phyloP scores from a whole-genome alignment of 805 yeast genomes.

The Hanseniaspora mollemarum region DNA sequence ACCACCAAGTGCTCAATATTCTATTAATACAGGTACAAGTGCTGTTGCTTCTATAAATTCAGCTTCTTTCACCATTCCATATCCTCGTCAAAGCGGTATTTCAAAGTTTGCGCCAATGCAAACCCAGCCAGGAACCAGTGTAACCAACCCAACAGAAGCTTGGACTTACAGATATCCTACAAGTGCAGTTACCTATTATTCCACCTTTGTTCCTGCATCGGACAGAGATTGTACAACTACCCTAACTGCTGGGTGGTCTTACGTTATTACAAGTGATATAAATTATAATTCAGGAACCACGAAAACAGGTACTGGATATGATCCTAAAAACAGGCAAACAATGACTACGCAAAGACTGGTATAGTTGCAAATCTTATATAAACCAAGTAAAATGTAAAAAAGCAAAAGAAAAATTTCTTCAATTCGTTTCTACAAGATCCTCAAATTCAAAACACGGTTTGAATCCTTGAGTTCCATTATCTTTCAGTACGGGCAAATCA shows the following conservation, averaged over 20 bases:
- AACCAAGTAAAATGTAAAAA: not conserved
- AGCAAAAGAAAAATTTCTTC: not conserved
- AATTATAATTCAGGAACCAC: slow-evolving; percentile 65
- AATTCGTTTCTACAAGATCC: not conserved
- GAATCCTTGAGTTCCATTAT: not conserved
- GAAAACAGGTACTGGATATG: slow-evolving; percentile 42
- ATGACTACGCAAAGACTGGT: slow-evolving; percentile 21
- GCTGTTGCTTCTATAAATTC: slow-evolving; percentile 10
- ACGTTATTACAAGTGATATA: slow-evolving; percentile 44
- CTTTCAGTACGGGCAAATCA: slow-evolving; percentile 1
- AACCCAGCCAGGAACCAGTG: slow-evolving; percentile 60
- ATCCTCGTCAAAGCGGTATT: slow-evolving; percentile 61
- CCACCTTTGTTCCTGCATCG: slow-evolving; percentile 27
- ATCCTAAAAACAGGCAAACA: slow-evolving; percentile 41
- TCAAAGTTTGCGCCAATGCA: slow-evolving; percentile 88
- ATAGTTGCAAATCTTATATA: not conserved
- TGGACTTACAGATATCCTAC: slow-evolving; percentile 60
- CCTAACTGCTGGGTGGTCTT: slow-evolving; percentile 73
- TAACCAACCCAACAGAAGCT: slow-evolving; percentile 42
- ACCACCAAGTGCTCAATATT: slow-evolving; percentile 31
- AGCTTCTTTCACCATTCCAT: slow-evolving; percentile 53
- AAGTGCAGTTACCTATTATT: slow-evolving; percentile 47
- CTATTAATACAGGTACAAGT: slow-evolving; percentile 17
- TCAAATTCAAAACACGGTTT: not conserved
- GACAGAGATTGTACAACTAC: slow-evolving; percentile 39